These are phyloP conservation scores for Talaromyces islandicus DNA, from an alignment of 2,329 filamentous ascomycete genomes.

Conservation along the genomic window DNA sequence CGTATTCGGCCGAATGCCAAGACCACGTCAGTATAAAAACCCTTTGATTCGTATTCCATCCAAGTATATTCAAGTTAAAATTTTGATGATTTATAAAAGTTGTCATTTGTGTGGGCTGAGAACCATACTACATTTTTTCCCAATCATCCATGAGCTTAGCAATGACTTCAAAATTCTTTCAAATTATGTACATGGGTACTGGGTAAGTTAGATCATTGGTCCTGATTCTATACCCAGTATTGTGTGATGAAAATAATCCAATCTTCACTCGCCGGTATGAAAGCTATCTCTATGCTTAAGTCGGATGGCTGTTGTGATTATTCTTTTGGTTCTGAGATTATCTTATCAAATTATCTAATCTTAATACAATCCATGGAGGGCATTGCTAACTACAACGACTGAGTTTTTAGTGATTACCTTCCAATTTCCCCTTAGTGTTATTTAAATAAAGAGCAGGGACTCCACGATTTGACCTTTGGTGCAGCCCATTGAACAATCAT, in stretches of 20 bases:
- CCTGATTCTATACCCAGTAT: neutral
- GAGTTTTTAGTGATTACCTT: neutral
- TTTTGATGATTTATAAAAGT: neutral
- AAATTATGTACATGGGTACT: neutral
- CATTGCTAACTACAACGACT: neutral
- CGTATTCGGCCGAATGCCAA: neutral
- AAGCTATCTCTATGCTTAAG: neutral
- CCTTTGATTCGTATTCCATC: neutral
- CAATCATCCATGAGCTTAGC: neutral
- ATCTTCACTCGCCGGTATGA: conserved; percentile 1
- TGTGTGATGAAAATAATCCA: neutral
- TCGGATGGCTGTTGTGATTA: neutral
- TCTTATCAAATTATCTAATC: neutral
- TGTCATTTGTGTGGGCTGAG: neutral
- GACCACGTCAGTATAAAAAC: neutral
- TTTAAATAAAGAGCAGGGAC: neutral
- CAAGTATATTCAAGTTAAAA: neutral
- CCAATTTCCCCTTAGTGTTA: neutral
- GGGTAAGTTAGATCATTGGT: neutral
- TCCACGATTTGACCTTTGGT: neutral
- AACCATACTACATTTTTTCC: neutral
- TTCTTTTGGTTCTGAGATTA: neutral
- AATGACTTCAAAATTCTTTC: neutral
- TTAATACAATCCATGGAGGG: neutral
- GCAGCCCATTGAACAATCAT: neutral